Base-by-base conservation (phyloP, 192 early-diverging fungal species). In the Bifiguratus adelaidae region DNA sequence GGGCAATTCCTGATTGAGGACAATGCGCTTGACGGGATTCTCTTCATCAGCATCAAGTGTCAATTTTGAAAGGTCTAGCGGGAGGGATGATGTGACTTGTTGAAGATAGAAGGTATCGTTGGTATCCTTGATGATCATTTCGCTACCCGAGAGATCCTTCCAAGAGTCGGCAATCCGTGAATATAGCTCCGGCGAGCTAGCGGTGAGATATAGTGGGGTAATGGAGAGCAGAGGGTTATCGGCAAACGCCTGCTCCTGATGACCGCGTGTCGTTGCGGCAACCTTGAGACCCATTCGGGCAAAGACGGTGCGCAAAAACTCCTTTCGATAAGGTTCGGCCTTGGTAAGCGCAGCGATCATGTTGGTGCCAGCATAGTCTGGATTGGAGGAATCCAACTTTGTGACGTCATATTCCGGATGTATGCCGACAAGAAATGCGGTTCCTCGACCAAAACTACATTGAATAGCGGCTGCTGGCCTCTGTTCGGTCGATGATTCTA, bases 331-430 rank as follows among this genome's bases (percentile, higher is more conserved):
- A 2, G 55, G 43, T 8, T 81, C 77, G 25, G 65, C 61, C 5
- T 54, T 55, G 16, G 64, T 51, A 27, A 88, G 45, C 13, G 53
- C 47, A 7, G 63, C 40, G 0, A 80, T 65, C 0, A 84, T 42
- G 2, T 66, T 63, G 20, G 69, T 60, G 50, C 74, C 55, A 3
- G 62, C 66, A 38, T 78, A 74, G 30, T 73, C 71, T 21, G 64
- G 56, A 16, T 58, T 54, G 7, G 34, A 30, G 6, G 78, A 56
- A 45, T 70, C 73, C 47, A 82, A 29, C 32, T 51, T 63, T 18
- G 68, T 61, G 41, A 77, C 73, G 23, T 76, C 76, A 55, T 85
- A 89, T 55, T 95, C 94, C 16, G 89, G 68, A 49, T 97, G 94
- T 25, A 86, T 60, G 8, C 89, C 92, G 15, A 80, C 63, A 20